Evolutionary conservation across 768 basidiomycete species (phyloP).

Genomic region (Rhizopogon vinicolor): DNA sequence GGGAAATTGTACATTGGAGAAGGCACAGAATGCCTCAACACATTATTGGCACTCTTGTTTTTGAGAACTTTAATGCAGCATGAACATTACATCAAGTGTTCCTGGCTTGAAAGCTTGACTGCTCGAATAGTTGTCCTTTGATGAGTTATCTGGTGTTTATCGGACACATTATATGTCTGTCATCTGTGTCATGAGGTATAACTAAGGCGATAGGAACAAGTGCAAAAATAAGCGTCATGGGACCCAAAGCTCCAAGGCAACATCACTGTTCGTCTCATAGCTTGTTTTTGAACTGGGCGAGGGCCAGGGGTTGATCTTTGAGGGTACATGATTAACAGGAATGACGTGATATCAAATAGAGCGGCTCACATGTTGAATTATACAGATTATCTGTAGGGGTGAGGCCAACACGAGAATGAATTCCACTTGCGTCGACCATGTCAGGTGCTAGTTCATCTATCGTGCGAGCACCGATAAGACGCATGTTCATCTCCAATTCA

Average conservation of each 20-base stretch:
- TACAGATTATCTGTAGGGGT: slow-evolving; percentile 76
- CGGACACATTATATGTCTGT: neutral
- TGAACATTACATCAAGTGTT: too few relatives aligned
- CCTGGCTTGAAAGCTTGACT: too few relatives aligned
- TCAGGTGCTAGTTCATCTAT: slow-evolving; percentile 76
- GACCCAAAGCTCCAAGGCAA: neutral
- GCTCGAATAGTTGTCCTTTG: too few relatives aligned
- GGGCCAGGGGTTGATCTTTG: slow-evolving; percentile 26
- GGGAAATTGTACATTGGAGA: too few relatives aligned
- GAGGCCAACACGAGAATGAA: slow-evolving; percentile 59
- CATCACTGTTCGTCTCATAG: slow-evolving; percentile 3
- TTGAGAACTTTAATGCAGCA: too few relatives aligned
- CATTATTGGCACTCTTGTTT: too few relatives aligned
- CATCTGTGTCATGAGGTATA: neutral
- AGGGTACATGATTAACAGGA: neutral
- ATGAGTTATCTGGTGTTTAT: too few relatives aligned
- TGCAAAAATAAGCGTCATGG: too few relatives aligned
- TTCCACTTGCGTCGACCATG: slow-evolving; percentile 84
- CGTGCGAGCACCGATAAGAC: slow-evolving; percentile 80
- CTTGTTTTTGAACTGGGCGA: slow-evolving; percentile 19
- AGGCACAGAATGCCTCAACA: too few relatives aligned
- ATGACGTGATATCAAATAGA: neutral
- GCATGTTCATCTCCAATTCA: slow-evolving; percentile 98
- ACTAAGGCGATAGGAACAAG: neutral
- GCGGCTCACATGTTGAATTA: slow-evolving; percentile 70